These are phyloP conservation scores for Saccharomycopsis fodiens DNA, from an alignment of 805 yeast genomes.

Conservation along the genomic window DNA sequence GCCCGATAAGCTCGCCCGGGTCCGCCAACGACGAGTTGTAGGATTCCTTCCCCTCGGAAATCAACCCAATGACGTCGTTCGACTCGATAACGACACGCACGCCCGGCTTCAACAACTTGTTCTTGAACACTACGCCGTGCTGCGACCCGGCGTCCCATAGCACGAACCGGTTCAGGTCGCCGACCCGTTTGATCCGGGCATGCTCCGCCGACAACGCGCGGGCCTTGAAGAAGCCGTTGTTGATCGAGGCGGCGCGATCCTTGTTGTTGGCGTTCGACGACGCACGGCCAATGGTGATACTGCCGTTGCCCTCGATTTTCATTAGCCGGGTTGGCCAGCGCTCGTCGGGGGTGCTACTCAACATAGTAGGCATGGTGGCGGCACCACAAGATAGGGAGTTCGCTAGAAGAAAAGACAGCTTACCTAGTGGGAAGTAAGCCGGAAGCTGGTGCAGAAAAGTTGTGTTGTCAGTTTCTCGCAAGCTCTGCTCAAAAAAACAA, in stretches of 20 bases:
- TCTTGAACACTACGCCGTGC: slow-evolving; percentile 19
- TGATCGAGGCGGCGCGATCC: not conserved
- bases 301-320: slow-evolving; percentile 4
- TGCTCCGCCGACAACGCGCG: slow-evolving; percentile 18
- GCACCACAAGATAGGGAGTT: not conserved
- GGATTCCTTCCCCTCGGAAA: slow-evolving; percentile 5
- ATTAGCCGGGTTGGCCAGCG: slow-evolving; percentile 17
- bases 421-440: too few species aligned
- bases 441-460: too few species aligned
- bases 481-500: too few species aligned
- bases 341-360: not conserved
- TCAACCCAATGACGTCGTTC: slow-evolving; percentile 14
- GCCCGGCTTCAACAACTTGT: slow-evolving; percentile 16
- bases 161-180: slow-evolving; percentile 2
- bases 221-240: slow-evolving; percentile 17
- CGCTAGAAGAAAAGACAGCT: not conserved
- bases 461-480: too few species aligned
- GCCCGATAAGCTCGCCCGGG: not conserved
- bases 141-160: slow-evolving; percentile 20
- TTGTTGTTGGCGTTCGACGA: not conserved
- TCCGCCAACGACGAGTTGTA: not conserved
- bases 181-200: slow-evolving; percentile 8
- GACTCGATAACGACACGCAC: slow-evolving; percentile 8
- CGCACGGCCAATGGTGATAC: slow-evolving; percentile 14
- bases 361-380: not conserved